A percentile compares a stretch with the other conserved stretches of the same genome.
These are phyloP conservation scores for Chlorella vulgaris DNA, from an alignment of 139 green algal species.

Conservation along the genomic window DNA sequence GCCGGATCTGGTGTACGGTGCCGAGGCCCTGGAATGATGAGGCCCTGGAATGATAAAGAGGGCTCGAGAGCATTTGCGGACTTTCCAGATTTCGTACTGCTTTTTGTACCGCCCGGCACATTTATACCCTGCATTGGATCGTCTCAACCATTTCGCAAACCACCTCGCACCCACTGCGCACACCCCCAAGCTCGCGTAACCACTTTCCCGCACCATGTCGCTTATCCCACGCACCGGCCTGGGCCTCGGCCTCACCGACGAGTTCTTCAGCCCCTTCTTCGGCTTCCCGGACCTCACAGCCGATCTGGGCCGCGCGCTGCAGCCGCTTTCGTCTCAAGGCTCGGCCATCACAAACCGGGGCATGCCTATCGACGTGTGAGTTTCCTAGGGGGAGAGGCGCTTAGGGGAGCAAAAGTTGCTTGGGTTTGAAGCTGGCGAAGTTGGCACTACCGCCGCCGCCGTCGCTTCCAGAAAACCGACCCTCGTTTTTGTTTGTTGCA, in stretches of 20 bases:
- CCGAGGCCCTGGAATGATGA: constrained; percentile 37
- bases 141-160: too few species aligned
- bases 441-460: neutral
- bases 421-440: too few species aligned
- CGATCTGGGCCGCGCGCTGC: neutral
- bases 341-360: neutral
- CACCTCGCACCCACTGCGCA: too few species aligned
- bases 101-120: too few species aligned
- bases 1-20: constrained; percentile 29
- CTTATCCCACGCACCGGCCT: constrained; percentile 1
- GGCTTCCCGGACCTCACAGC: constrained; percentile 20
- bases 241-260: neutral
- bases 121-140: too few species aligned
- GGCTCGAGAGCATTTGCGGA: too few species aligned
- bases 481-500: neutral
- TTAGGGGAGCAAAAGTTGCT: too few species aligned
- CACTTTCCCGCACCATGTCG: neutral
- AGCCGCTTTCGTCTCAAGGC: neutral
- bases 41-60: too few species aligned
- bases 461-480: neutral
- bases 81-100: neutral
- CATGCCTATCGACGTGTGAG: constrained; percentile 42
- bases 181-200: neutral
- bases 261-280: constrained; percentile 43
- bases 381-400: too few species aligned